These are phyloP conservation scores for Carex scoparia DNA, from an alignment of 176 grass and related monocot species.

Conservation along the genomic window DNA sequence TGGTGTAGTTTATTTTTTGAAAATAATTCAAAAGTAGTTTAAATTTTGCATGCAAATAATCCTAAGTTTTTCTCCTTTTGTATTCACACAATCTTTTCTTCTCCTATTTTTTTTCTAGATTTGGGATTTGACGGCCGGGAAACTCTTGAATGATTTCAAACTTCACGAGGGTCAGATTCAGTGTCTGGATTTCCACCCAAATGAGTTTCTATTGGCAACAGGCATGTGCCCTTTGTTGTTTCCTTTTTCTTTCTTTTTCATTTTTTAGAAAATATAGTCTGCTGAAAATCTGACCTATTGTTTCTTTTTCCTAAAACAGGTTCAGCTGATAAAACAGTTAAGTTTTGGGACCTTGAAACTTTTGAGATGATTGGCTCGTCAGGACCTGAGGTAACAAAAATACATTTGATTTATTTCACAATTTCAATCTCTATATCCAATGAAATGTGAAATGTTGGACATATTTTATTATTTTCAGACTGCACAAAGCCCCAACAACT, in stretches of 20 bases:
- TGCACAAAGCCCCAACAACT: slow-evolving; percentile 13
- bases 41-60: neutral
- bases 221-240: slow-evolving; percentile 37
- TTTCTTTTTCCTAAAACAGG: slow-evolving; percentile 40
- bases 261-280: neutral
- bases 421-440: neutral
- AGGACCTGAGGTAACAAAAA: slow-evolving; percentile 62
- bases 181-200: slow-evolving; percentile 85
- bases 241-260: neutral
- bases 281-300: slow-evolving; percentile 18
- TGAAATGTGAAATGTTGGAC: neutral
- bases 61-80: neutral
- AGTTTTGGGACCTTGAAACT: slow-evolving; percentile 97
- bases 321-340: slow-evolving; percentile 79
- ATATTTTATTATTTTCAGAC: slow-evolving; percentile 20
- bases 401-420: slow-evolving; percentile 25
- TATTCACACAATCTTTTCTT: neutral
- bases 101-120: slow-evolving; percentile 35
- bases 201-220: slow-evolving; percentile 84
- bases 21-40: neutral
- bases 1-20: neutral
- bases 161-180: slow-evolving; percentile 78
- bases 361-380: slow-evolving; percentile 90
- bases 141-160: slow-evolving; percentile 75
- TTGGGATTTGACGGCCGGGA: slow-evolving; percentile 95